phyloP scores from a whole-genome alignment of 2,329 filamentous ascomycete species.

The Aurifilum marmelostoma region DNA sequence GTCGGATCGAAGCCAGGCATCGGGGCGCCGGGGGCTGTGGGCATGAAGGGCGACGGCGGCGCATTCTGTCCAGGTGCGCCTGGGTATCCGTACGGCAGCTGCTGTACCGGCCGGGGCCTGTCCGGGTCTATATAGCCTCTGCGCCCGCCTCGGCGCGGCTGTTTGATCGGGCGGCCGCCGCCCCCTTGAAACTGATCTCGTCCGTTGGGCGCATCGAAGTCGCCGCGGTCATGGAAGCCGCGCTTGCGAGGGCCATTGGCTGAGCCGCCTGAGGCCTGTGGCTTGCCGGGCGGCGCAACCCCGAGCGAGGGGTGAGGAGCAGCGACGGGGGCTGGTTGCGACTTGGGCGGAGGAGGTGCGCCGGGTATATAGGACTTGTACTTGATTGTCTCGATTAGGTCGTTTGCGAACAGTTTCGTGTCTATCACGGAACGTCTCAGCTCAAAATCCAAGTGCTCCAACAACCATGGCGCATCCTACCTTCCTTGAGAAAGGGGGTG shows the following conservation, averaged over 20 bases:
- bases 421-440: slow-evolving; percentile 43
- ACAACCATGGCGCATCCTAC: slow-evolving; percentile 41
- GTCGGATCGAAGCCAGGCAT: slow-evolving; percentile 57
- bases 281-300: neutral
- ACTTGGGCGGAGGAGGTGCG: slow-evolving; percentile 45
- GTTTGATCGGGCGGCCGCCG: slow-evolving; percentile 59
- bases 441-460: neutral
- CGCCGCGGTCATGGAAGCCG: slow-evolving; percentile 56
- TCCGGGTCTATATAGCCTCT: slow-evolving; percentile 29
- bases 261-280: slow-evolving; percentile 28
- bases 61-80: slow-evolving; percentile 11
- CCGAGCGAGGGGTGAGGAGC: slow-evolving; percentile 7
- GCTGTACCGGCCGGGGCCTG: slow-evolving; percentile 35
- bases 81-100: slow-evolving; percentile 24
- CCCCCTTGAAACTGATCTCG: slow-evolving; percentile 38
- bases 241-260: slow-evolving; percentile 52
- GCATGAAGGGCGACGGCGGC: slow-evolving; percentile 34
- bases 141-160: slow-evolving; percentile 54
- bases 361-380: slow-evolving; percentile 65
- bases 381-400: slow-evolving; percentile 69
- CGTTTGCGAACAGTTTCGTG: slow-evolving; percentile 66
- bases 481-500: slow-evolving; percentile 73
- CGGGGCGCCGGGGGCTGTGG: slow-evolving; percentile 29
- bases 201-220: slow-evolving; percentile 36
- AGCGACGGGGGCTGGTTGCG: slow-evolving; percentile 27